Conservation (phyloP, 495 filamentous ascomycete genomes). For the Hypoxylon intermedium region DNA sequence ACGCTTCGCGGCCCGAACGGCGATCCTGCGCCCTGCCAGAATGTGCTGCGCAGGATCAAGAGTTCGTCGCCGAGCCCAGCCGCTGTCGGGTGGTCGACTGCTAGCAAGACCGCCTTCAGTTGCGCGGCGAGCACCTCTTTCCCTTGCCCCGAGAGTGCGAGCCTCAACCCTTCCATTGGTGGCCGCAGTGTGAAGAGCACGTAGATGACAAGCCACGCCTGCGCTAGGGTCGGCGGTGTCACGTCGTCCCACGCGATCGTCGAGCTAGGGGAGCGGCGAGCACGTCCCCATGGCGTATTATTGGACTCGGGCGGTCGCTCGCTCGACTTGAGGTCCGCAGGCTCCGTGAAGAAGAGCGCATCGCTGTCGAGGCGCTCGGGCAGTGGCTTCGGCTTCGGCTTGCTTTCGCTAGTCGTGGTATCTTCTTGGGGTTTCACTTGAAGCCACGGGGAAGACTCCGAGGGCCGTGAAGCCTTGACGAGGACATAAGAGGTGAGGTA, state of each 20-base stretch:
- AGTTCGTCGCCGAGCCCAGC: slow-evolving; percentile 43
- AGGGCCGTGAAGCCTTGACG: slow-evolving; percentile 41
- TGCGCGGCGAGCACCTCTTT: slow-evolving; percentile 53
- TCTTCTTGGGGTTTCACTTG: slow-evolving; percentile 31
- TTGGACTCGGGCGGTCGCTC: slow-evolving; percentile 54
- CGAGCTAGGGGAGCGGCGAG: slow-evolving; percentile 51
- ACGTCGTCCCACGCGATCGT: slow-evolving; percentile 45
- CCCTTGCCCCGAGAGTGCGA: slow-evolving; percentile 52
- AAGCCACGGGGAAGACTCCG: slow-evolving; percentile 28
- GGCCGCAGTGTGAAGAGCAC: slow-evolving; percentile 64
- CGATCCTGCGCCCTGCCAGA: slow-evolving; percentile 74
- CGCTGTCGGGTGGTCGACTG: slow-evolving; percentile 55
- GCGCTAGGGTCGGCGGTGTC: slow-evolving; percentile 57
- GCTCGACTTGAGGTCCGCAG: slow-evolving; percentile 53
- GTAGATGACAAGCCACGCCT: slow-evolving; percentile 69
- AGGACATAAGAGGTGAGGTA: slow-evolving; percentile 54
- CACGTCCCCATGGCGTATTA: slow-evolving; percentile 57
- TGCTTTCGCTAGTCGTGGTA: slow-evolving; percentile 1
- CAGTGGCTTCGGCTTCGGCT: slow-evolving; percentile 25
- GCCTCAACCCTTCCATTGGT: slow-evolving; percentile 60
- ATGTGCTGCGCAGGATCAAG: slow-evolving; percentile 57
- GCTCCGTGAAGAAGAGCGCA: slow-evolving; percentile 51
- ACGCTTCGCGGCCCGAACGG: slow-evolving; percentile 67
- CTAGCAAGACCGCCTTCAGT: slow-evolving; percentile 61
- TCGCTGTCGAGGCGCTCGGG: slow-evolving; percentile 47